Evolutionary conservation across 495 filamentous ascomycete genomes (phyloP).

Genomic region (Podospora pseudopauciseta): DNA sequence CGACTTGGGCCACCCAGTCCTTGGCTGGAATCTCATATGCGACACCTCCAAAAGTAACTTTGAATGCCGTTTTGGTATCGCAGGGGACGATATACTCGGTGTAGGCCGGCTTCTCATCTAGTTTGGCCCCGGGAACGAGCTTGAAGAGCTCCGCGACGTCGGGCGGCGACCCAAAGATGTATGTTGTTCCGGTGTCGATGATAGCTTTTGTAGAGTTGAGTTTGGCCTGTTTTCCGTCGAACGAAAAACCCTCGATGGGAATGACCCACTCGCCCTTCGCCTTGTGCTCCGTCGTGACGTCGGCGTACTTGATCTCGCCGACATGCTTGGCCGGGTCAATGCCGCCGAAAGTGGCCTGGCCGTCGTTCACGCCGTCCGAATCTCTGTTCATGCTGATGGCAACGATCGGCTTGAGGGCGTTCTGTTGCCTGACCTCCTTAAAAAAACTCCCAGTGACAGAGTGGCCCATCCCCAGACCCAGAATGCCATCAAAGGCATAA

Average conservation of each 20-base stretch:
- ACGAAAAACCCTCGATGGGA: conserved; percentile 56
- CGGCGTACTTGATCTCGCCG: conserved; percentile 62
- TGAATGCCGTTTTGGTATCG: conserved; percentile 47
- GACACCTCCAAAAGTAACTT: conserved; percentile 41
- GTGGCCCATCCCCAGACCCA: conserved; percentile 63
- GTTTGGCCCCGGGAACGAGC: conserved; percentile 56
- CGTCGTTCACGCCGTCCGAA: conserved; percentile 62
- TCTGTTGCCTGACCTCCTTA: conserved; percentile 54
- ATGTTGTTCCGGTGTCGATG: conserved; percentile 81
- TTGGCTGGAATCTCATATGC: conserved; percentile 62
- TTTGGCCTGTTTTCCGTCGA: conserved; percentile 51
- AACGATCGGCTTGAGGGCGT: conserved; percentile 62
- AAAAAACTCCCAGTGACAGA: conserved; percentile 58
- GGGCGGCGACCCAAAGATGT: conserved; percentile 59
- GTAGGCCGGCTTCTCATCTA: conserved; percentile 31
- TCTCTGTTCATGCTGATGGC: conserved; percentile 62
- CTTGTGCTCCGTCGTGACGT: conserved; percentile 33
- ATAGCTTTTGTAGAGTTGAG: conserved; percentile 56
- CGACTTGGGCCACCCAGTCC: conserved; percentile 62
- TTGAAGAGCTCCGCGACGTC: conserved; percentile 65
- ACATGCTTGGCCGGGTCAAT: conserved; percentile 61
- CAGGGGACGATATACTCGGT: conserved; percentile 69
- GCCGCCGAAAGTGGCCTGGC: conserved; percentile 72
- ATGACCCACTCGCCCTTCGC: conserved; percentile 61
- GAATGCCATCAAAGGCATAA: conserved; percentile 84